Percentiles rank a stretch among this genome's conserved stretches.
phyloP scores from a whole-genome alignment of 2,329 filamentous ascomycete species.

The Colletotrichum filicis region DNA sequence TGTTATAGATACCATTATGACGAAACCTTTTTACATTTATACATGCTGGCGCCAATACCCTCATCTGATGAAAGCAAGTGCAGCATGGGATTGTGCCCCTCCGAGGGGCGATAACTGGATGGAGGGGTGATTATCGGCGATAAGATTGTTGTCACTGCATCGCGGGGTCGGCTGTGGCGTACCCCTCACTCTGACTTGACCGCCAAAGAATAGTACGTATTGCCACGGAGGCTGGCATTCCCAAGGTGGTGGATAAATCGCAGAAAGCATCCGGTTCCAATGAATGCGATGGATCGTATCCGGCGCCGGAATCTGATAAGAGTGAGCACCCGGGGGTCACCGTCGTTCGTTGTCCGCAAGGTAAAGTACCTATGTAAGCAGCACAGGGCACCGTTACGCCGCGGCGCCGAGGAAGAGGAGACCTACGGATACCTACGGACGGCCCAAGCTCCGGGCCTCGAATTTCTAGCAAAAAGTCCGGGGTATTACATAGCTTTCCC shows the following conservation, averaged over 20 bases:
- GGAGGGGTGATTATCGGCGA: neutral
- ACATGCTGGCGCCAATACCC: neutral
- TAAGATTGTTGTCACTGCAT: constrained; percentile 12
- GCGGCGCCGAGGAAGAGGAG: constrained; percentile 1
- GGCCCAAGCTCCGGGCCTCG: neutral
- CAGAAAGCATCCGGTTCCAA: neutral
- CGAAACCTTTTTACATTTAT: neutral
- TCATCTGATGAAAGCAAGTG: neutral
- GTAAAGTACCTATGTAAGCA: neutral
- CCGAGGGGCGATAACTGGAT: neutral
- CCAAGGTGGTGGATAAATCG: neutral
- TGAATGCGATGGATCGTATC: neutral
- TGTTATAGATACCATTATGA: constrained; percentile 36
- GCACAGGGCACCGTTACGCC: neutral
- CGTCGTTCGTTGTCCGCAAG: neutral
- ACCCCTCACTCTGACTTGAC: neutral
- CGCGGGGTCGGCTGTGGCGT: neutral
- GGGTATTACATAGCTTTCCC: neutral
- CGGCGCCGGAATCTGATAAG: neutral
- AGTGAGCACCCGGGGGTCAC: no score
- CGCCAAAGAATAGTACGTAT: neutral
- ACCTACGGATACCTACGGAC: neutral
- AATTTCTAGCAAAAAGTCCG: neutral
- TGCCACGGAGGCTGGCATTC: neutral
- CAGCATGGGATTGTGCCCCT: neutral